Conservation (phyloP, 257 asterid genomes). For the Solanum sparsipilum region DNA sequence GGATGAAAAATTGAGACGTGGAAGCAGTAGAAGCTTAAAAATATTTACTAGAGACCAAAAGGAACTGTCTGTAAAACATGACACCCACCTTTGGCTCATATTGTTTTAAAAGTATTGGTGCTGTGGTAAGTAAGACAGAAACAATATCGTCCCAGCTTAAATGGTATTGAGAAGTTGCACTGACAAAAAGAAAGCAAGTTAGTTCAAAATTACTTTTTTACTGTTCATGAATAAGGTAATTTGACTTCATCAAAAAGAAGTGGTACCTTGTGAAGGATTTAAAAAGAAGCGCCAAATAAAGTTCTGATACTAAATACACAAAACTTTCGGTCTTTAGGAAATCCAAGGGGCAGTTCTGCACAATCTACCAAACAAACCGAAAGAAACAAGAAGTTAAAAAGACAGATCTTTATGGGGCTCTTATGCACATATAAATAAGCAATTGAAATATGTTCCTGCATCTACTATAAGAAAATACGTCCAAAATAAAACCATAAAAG, state of each 20-base stretch:
- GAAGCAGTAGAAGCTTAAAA: background rate
- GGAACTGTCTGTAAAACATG: background rate
- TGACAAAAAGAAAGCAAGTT: conserved; percentile 27
- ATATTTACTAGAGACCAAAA: background rate
- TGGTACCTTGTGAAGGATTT: conserved; percentile 52
- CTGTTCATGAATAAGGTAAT: background rate
- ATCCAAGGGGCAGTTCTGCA: conserved; percentile 72
- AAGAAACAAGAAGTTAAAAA: conserved; percentile 8
- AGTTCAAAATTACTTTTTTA: background rate
- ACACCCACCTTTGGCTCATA: conserved; percentile 48
- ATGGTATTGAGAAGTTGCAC: conserved; percentile 31
- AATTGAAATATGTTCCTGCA: background rate
- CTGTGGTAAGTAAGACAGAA: conserved; percentile 33
- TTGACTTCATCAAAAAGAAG: background rate
- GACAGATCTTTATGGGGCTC: background rate
- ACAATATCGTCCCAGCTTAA: conserved; percentile 40
- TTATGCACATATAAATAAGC: background rate
- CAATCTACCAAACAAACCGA: conserved; percentile 48
- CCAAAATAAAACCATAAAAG: background rate
- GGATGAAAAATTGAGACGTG: background rate
- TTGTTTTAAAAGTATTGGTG: conserved; percentile 51
- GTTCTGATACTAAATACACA: conserved; percentile 59
- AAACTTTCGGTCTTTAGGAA: conserved; percentile 54
- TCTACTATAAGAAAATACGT: background rate
- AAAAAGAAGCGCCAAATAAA: conserved; percentile 60